A percentile compares a stretch with the other conserved stretches of the same genome.
Evolutionary conservation across 768 basidiomycete genomes (phyloP).

Genomic region (Atractiella rhizophila): DNA sequence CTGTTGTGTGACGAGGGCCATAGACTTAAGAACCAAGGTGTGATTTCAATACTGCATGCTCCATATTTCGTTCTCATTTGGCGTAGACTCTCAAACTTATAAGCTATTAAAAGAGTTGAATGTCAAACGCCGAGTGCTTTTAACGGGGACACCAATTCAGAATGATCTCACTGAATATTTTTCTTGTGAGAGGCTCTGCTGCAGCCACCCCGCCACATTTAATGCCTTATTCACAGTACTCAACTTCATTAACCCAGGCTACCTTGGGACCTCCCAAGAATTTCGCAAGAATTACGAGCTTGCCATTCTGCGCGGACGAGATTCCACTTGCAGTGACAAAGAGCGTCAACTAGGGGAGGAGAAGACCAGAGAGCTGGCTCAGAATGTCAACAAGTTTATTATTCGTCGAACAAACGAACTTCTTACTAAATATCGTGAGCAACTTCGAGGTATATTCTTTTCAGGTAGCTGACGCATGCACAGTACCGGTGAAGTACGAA

Average conservation of each 20-base stretch:
- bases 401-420: slow-evolving; percentile 68
- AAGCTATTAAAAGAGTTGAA: slow-evolving; percentile 47
- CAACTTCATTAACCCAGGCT: slow-evolving; percentile 80
- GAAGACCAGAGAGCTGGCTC: slow-evolving; percentile 42
- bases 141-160: slow-evolving; percentile 85
- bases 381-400: slow-evolving; percentile 34
- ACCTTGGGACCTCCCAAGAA: slow-evolving; percentile 32
- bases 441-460: slow-evolving; percentile 22
- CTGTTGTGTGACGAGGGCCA: slow-evolving; percentile 96
- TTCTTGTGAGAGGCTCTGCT: slow-evolving; percentile 45
- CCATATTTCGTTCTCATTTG: neutral
- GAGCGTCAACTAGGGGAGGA: slow-evolving; percentile 57
- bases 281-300: slow-evolving; percentile 48
- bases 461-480: neutral
- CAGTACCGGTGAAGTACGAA: slow-evolving; percentile 97
- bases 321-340: slow-evolving; percentile 44
- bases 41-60: slow-evolving; percentile 16
- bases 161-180: slow-evolving; percentile 58
- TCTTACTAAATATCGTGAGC: slow-evolving; percentile 63
- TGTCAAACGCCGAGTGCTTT: slow-evolving; percentile 57
- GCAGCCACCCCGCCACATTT: slow-evolving; percentile 75
- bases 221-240: slow-evolving; percentile 91
- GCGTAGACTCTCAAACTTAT: slow-evolving; percentile 11
- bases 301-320: slow-evolving; percentile 66
- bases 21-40: slow-evolving; percentile 81